Evolutionary conservation across 805 yeast species (phyloP).

Genomic region (Naumovozyma castellii): DNA sequence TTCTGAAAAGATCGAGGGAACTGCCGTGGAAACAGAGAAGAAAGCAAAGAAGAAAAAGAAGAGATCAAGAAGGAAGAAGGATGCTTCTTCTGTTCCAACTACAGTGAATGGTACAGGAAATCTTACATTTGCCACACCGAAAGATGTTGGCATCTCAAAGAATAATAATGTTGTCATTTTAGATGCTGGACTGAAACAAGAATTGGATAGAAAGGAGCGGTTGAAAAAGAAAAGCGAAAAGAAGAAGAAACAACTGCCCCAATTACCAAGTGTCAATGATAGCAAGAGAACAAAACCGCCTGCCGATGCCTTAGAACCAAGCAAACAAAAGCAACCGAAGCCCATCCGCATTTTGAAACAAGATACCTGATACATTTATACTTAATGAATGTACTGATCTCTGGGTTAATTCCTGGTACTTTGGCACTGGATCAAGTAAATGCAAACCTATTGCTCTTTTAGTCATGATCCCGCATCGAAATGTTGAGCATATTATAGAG

Average conservation of each 20-base stretch:
- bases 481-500: too few species aligned
- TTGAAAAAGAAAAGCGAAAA: constrained; percentile 11
- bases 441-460: too few species aligned
- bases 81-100: neutral
- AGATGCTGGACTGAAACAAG: constrained; percentile 27
- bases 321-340: too few species aligned
- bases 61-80: constrained; percentile 4
- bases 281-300: too few species aligned
- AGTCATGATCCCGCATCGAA: too few species aligned
- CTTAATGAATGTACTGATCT: too few species aligned
- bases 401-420: too few species aligned
- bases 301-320: too few species aligned
- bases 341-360: too few species aligned
- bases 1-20: neutral
- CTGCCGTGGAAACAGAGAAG: constrained; percentile 10
- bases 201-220: constrained; percentile 21
- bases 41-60: constrained; percentile 1
- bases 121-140: neutral
- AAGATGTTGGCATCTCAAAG: neutral
- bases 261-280: neutral
- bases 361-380: too few species aligned
- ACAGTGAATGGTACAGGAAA: neutral
- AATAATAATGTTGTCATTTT: constrained; percentile 24
- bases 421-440: too few species aligned
- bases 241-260: constrained; percentile 2